These are phyloP conservation scores for Gleditsia sinensis DNA, from an alignment of 306 rosid species.

Conservation along the genomic window DNA sequence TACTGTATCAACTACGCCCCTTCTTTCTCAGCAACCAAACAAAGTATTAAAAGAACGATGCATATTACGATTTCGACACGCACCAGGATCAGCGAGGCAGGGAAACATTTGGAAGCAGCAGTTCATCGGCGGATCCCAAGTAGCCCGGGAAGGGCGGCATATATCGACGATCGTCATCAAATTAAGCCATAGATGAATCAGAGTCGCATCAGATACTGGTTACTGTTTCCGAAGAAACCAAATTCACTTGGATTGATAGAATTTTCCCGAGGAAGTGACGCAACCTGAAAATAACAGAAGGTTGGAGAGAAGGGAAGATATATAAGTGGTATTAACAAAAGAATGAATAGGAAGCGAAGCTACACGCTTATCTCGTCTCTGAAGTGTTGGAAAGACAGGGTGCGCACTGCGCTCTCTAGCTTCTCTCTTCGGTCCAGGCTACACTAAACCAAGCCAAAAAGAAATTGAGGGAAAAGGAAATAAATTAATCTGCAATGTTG, in stretches of 20 bases:
- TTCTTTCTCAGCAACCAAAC: constrained; percentile 26
- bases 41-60: neutral
- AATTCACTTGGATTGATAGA: neutral
- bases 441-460: neutral
- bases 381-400: neutral
- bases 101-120: constrained; percentile 56
- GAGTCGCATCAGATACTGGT: constrained; percentile 34
- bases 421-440: neutral
- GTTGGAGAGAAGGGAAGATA: neutral
- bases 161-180: constrained; percentile 56
- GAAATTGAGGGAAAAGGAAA: neutral
- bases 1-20: neutral
- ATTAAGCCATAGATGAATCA: neutral
- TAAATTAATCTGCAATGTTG: no score
- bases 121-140: constrained; percentile 54
- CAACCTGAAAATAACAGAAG: neutral
- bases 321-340: neutral
- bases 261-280: constrained; percentile 25
- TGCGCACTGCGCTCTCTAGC: constrained; percentile 39
- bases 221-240: constrained; percentile 26
- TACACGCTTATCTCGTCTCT: neutral
- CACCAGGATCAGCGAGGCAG: constrained; percentile 89
- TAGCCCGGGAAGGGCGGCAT: constrained; percentile 42
- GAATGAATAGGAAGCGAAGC: neutral
- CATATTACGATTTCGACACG: neutral